phyloP scores from a whole-genome alignment of 1,284 basidiomycete genomes.

The Boletus calvinii region DNA sequence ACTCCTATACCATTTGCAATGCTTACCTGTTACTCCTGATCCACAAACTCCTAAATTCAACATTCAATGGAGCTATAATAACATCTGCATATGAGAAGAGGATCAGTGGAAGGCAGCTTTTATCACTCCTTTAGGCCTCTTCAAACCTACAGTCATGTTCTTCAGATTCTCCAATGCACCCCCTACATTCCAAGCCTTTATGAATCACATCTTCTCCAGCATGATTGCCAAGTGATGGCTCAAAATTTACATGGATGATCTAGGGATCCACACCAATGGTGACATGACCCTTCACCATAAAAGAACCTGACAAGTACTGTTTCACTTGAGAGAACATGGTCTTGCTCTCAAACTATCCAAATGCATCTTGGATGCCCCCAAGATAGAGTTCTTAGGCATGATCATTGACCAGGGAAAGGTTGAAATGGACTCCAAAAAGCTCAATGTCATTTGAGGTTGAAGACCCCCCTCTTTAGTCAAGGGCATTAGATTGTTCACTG shows the following conservation, averaged over 20 bases:
- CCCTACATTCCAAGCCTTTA: too few species aligned
- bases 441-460: not conserved
- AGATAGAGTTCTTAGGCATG: not conserved
- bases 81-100: not conserved
- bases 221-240: not conserved
- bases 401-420: not conserved
- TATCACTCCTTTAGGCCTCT: not conserved
- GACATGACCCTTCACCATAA: not conserved
- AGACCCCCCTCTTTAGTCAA: not conserved
- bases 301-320: accelerated
- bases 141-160: too few species aligned
- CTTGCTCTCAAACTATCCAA: not conserved
- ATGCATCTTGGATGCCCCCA: not conserved
- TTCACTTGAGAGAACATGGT: accelerated
- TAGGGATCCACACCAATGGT: not conserved
- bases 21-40: not conserved
- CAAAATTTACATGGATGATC: not conserved
- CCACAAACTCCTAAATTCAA: not conserved
- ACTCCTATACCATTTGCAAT: not conserved
- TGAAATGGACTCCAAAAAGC: not conserved
- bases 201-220: not conserved
- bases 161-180: too few species aligned
- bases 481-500: not conserved
- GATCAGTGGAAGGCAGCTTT: not conserved
- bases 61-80: not conserved